Base-by-base conservation (phyloP, 2,329 filamentous ascomycete genomes). In the Zalaria sp. region DNA sequence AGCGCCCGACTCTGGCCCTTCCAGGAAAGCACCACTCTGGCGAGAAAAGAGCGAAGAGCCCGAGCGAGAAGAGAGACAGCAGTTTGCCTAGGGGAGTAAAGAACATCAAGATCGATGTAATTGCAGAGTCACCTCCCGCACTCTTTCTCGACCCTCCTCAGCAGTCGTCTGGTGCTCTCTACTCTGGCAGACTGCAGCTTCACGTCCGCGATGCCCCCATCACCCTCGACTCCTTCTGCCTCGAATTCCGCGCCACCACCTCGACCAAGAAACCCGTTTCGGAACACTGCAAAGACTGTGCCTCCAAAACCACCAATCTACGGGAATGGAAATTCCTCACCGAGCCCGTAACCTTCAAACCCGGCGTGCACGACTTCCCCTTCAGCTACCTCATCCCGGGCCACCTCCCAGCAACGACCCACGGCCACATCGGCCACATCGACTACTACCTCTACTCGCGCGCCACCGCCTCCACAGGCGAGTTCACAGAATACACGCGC, bases 351-450 rank as follows among this genome's bases (percentile, higher is more conserved):
- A 53, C 54, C 2, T 64, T 72, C 50, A 62, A 62, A 39, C 55
- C 58, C 10, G 52, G 55, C n/a, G 64, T 71, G 39, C 86, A 95
- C 60, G 71, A 77, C 37, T 93, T 88, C 57, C 89, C 91, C 38
- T 94, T 95, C 62, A 93, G 86, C 52, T 81, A 86, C 51, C 71
- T 95, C 40, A 74, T 98, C 36, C 77, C 79, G 2, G 91, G 91
- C 18, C 74, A 89, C 54, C 72, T 94, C n/a, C 88, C 89, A 3
- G 83, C 86, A 2, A 83, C 79, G 35, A 84, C 83, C 54, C 79
- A 88, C 55, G 82, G 82, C 41, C 67, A 75, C 5, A 64, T 95
- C 38, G 74, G 81, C 11, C 71, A 71, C 43, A 78, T 96, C 47
- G 72, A 83, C 48, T 96, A 96, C 65, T 75, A 78, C 49, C 79